Base-by-base conservation (phyloP, 352 stramenopile species). In the Pythium oligandrum region DNA sequence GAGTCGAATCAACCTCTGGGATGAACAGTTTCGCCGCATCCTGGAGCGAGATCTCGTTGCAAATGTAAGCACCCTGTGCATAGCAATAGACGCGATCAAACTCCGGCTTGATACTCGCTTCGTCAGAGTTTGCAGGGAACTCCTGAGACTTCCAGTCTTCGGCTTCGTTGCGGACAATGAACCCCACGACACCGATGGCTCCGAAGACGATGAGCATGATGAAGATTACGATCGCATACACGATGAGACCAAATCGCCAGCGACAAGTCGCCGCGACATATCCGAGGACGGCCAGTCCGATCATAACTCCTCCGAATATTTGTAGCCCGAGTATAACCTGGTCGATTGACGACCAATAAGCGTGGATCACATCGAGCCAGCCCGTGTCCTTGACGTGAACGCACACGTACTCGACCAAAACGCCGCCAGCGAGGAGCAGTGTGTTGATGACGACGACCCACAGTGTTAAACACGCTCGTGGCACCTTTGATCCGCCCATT, bases 1-100 rank as follows among this genome's bases (percentile, higher is more conserved):
- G 57, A 26, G 17, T 26, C 31, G 62, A 62, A 40, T 68, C 51
- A 10, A 82, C 43, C 11, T 45, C 56, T 35, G 79, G 71, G 4
- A 77, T 32, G 49, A 84, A 90, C 57, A 84, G 75, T n/a, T 51
- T 45, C 8, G 86, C 57, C 4, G 75, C 75, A 34, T 87, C 75
- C n/a, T 44, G 60, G 33, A 84, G 61, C 6, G 64, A 72, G 43
- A 74, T 74, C 36, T 74, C 51, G 49, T 86, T 88, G 59, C 80
- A 90, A 30, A 90, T 71, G 47, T 81, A 86, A 12, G 69, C 80
- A 50, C 74, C 80, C 68, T 90, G 77, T 17, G 77, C 71, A 44
- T 88, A 88, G 66, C 80, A 91, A 48, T 89, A 89, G 32, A 59
- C 70, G 59, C 78, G 57, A 54, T 91, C 76, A 38, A 91, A 88